phyloP scores from a whole-genome alignment of 352 stramenopile species.

The Pythium apleroticum region DNA sequence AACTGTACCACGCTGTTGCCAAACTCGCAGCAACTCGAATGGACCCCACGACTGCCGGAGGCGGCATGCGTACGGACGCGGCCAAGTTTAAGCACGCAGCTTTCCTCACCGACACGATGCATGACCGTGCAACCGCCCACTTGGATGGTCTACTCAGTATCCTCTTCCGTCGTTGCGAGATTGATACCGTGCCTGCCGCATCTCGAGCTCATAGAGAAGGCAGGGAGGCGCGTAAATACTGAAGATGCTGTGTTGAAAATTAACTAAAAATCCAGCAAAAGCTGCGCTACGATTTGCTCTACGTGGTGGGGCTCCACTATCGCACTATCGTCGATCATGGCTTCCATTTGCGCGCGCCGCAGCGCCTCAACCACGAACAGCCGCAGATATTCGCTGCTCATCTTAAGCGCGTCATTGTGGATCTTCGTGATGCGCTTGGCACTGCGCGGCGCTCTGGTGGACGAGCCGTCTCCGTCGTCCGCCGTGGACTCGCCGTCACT shows the following conservation, averaged over 20 bases:
- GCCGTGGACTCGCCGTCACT: slow-evolving; percentile 41
- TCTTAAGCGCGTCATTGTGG: slow-evolving; percentile 64
- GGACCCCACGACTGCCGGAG: background rate
- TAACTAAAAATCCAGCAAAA: slow-evolving; percentile 73
- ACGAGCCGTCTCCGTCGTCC: slow-evolving; percentile 34
- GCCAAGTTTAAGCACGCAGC: slow-evolving; percentile 47
- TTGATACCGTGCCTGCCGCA: background rate
- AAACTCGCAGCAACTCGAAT: slow-evolving; percentile 44
- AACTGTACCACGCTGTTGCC: slow-evolving; percentile 59
- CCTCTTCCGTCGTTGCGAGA: slow-evolving; percentile 16
- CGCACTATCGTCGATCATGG: slow-evolving; percentile 82
- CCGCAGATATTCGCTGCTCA: slow-evolving; percentile 73
- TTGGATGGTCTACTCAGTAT: slow-evolving; percentile 29
- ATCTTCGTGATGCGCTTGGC: slow-evolving; percentile 62
- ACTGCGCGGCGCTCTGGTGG: slow-evolving; percentile 21
- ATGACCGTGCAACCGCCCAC: slow-evolving; percentile 40
- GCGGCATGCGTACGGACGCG: slow-evolving; percentile 25
- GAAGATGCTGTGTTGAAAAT: background rate
- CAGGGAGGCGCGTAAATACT: slow-evolving; percentile 17
- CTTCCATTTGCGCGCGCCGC: slow-evolving; percentile 81
- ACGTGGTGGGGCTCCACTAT: slow-evolving; percentile 73
- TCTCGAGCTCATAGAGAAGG: background rate
- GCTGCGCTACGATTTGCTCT: slow-evolving; percentile 78
- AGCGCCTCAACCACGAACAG: slow-evolving; percentile 79
- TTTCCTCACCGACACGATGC: slow-evolving; percentile 47